Evolutionary conservation across 2,329 filamentous ascomycete species (phyloP), one percentile per base, ranked within the genome.

Genomic region (Fusarium illudens): DNA sequence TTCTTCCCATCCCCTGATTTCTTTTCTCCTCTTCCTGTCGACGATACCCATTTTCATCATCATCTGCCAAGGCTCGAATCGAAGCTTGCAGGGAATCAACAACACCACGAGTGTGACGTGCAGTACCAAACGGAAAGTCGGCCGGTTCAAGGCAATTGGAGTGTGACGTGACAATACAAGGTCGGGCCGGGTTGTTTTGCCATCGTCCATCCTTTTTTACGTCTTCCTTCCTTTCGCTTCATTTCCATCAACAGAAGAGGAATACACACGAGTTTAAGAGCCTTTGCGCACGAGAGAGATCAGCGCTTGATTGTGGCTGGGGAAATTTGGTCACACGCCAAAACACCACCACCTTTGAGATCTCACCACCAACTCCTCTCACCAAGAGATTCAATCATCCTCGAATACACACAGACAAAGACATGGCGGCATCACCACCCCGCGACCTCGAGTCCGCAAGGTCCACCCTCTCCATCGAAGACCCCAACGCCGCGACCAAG

Each of bases 401-500:
- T n/a, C 37, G 20, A 42, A 42, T 22, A 15, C n/a, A 32, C 8
- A 10, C 13, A 42, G 11, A 29, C n/a, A n/a, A n/a, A n/a, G n/a
- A n/a, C n/a, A 71, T 70, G 68, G 52, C 52, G 22, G 39, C 39
- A 27, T 27, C 39, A 27, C 39, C 15, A 27, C 39, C 39, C 27
- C 25, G 39, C 25, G 39, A 46, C 4, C 39, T 46, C 39, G 39
- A 46, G 22, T 46, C 39, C 20, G 39, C 15, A 46, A 46, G 39
- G 22, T 4, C 39, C 22, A 20, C 25, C 8, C 39, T 46, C 4
- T 22, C 25, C 4, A 15, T 46, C 0, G 39, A 46, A 10, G 39
- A 46, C 6, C 39, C 39, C 3, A 46, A 46, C 22, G 39, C 39
- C 3, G 22, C 39, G 22, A 64, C 63, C 42, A 77, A 79, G 54